Evolutionary conservation across 1,139 yeast species (phyloP), one percentile per base, ranked within the genome.

Genomic region (Scheffersomyces titani): DNA sequence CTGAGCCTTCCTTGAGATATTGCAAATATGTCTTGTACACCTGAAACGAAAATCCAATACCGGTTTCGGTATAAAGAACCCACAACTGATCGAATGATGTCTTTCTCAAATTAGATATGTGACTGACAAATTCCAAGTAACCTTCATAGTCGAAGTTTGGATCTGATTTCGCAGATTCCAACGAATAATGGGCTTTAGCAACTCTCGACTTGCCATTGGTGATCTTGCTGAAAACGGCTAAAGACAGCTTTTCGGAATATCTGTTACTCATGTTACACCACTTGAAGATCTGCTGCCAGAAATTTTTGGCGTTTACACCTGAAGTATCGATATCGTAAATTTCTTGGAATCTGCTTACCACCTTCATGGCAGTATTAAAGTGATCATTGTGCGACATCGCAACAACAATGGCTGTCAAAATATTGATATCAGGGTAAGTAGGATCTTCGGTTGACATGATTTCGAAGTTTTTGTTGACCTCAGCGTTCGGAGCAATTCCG

Each of bases 141-240:
- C 76, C 75, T 57, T 77, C 78, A 61, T 76, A 77, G 59, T 79
- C 81, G 56, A 79, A 79, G 51, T 76, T 70, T 11, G 70, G 75
- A 60, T 75, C 69, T 49, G 70, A 67, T 57, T 74, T 70, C 0
- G 74, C 76, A 49, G 73, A 77, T 19, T 63, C 64, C 18, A 76
- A 65, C 4, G 67, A 46, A 7, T n/a, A 19, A 46, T 46, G 49
- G 16, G 49, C 49, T 46, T 57, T 1, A 59, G 47, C 6, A 56
- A 57, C 22, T 22, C 22, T 46, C 6, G 22, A 46, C n/a, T 20
- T 19, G n/a, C 24, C 22, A 18, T 40, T n/a, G 11, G 49, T 51
- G 45, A 51, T 51, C 22, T 19, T 46, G 6, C 24, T 22, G 22
- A 46, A 46, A 13, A 46, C 5, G 3, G 19, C 19, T 16, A 46